Base-by-base conservation (phyloP, 1,284 basidiomycete species). In the Veloporphyrellus conicus region DNA sequence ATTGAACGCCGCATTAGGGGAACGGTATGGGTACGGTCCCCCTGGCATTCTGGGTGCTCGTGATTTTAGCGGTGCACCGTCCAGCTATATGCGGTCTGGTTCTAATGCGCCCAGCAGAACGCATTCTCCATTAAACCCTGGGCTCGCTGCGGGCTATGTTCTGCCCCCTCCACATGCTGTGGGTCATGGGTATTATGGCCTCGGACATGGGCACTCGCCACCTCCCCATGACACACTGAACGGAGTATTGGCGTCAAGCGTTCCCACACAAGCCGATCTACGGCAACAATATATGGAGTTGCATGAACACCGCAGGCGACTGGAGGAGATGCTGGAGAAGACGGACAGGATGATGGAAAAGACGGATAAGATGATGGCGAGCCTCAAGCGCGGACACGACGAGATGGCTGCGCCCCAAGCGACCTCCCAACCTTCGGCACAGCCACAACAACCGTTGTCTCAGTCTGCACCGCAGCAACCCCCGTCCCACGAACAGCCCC, bases 281-380 rank as follows among this genome's bases (percentile, higher is more conserved):
- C 83, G 85, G 65, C 70, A 77, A 45, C 87, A 89, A 61, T 87
- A 86, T 59, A 59, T 68, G 18, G 76, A 82, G 59, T 71, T 90
- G 43, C 68, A 68, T 7, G 78, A 81, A 56, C 76, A 84, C 58
- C 78, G 79, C 63, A 70, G 70, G 57, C 70, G 75, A 58, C 70
- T 84, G 66, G 76, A 85, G 65, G 84, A 86, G 60, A 73, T 90
- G 77, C 61, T 88, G 49, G 77, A 81, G 54, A 77, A 74, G 66
- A 90, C 87, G 55, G 84, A 89, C 44, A 69, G 75, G 62, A 69
- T 90, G 70, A 81, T 90, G 74, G 77, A 81, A 54, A 77, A 74
- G 66, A 90, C 87, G 55, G 84, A 89, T 45, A 69, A 76, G 62
- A 69, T 90, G 70, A 81, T 90, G 74, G 73, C 69, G 25, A 79